phyloP scores from a whole-genome alignment of 148 eudicot genomes.

The Silene uniflora region DNA sequence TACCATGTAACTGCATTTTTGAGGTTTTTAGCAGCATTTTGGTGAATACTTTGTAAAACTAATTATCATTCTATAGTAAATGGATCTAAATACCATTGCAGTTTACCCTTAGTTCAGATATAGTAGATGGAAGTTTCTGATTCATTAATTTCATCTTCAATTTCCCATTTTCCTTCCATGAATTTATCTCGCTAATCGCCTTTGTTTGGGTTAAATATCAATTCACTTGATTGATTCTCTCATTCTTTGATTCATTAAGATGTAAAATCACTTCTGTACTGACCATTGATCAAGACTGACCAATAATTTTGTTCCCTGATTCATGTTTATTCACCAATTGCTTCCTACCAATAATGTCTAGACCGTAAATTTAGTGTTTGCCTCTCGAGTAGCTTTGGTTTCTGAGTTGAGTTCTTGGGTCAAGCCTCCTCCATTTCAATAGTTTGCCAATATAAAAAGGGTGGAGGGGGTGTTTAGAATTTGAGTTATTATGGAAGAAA shows the following conservation, averaged over 20 bases:
- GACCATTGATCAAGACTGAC: conserved; percentile 28
- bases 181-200: conserved; percentile 36
- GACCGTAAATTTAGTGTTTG: conserved; percentile 32
- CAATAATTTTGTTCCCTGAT: conserved; percentile 22
- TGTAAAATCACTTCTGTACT: conserved; percentile 8
- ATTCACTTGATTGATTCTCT: conserved; percentile 37
- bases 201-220: conserved; percentile 18
- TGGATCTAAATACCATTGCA: conserved; percentile 39
- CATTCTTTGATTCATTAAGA: conserved; percentile 49
- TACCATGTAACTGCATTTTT: conserved; percentile 36
- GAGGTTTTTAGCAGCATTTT: conserved; percentile 11
- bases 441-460: conserved; percentile 23
- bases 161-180: conserved; percentile 17
- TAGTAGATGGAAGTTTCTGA: conserved; percentile 32
- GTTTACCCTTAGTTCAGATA: conserved; percentile 34
- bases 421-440: conserved; percentile 15
- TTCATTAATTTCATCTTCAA: conserved; percentile 26
- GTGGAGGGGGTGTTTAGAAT: conserved; percentile 14
- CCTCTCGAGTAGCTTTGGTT: conserved; percentile 67
- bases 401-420: conserved; percentile 27
- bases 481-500: conserved; percentile 74
- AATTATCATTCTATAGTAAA: conserved; percentile 11
- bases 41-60: conserved; percentile 24
- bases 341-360: conserved; percentile 31
- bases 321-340: conserved; percentile 17